Evolutionary conservation across 208 protist genomes (phyloP).

Genomic region (Trichomonas vaginalis): DNA sequence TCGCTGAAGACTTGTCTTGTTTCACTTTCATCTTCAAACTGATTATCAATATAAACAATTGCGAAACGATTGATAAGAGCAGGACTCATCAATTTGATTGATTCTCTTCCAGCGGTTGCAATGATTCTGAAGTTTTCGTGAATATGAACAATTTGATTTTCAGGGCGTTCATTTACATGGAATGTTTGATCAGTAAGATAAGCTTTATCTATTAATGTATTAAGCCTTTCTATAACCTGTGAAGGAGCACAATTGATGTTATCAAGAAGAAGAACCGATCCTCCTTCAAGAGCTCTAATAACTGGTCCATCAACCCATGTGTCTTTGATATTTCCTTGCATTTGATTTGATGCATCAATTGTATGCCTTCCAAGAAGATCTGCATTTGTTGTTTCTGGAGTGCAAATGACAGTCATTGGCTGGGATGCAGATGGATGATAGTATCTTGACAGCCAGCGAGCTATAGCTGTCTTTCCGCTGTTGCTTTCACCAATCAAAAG

Average conservation of each 20-base stretch:
- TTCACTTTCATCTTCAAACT: not conserved
- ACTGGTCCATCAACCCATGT: not conserved
- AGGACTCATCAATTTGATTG: not conserved
- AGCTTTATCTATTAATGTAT: not conserved
- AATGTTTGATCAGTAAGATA: not conserved
- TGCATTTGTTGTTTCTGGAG: not conserved
- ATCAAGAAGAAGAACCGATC: not conserved
- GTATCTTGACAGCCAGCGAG: not conserved
- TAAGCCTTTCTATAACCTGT: not conserved
- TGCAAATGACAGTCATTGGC: not conserved
- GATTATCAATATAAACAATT: not conserved
- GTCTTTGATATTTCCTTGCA: not conserved
- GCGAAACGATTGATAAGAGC: not conserved
- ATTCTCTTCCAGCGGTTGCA: not conserved
- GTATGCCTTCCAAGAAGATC: not conserved
- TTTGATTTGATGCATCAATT: not conserved
- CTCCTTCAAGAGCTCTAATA: not conserved
- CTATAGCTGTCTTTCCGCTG: not conserved
- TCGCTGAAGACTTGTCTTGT: no score
- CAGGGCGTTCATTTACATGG: not conserved
- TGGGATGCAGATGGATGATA: not conserved
- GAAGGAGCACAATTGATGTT: not conserved
- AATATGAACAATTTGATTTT: not conserved
- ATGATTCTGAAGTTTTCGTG: not conserved
- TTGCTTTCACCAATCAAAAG: not conserved